A percentile compares a stretch with the other conserved stretches of the same genome.
Conservation (phyloP, 805 yeast species). For the Osmozyma mogii region DNA sequence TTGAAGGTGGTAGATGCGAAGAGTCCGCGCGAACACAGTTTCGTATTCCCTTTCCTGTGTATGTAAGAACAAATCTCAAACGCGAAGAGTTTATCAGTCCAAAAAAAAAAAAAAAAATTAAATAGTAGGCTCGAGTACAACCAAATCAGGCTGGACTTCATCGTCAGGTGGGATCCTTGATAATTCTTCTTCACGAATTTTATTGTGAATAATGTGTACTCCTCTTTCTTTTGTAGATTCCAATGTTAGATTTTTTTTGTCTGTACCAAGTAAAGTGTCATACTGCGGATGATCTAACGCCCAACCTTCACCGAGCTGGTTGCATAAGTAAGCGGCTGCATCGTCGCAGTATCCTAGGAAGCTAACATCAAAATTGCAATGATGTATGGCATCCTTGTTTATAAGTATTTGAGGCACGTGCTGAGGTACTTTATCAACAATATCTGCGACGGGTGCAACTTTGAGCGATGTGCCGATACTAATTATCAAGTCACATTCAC, state of each 20-base stretch:
- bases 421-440: conserved; percentile 66
- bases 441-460: conserved; percentile 87
- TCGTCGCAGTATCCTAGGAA: conserved; percentile 80
- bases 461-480: conserved; percentile 88
- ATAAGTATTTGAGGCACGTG: conserved; percentile 77
- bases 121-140: conserved; percentile 9
- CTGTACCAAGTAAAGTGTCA: conserved; percentile 8
- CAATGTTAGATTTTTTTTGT: conserved; percentile 5
- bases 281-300: conserved; percentile 23
- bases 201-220: conserved; percentile 4
- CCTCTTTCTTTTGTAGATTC: conserved; percentile 4
- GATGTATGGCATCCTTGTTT: conserved; percentile 67
- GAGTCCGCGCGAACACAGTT: no score
- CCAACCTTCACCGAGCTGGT: conserved; percentile 26
- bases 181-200: conserved; percentile 3
- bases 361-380: conserved; percentile 71
- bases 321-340: conserved; percentile 53
- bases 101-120: no score
- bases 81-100: no score
- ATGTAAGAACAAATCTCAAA: no score
- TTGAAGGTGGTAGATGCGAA: no score
- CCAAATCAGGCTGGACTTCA: conserved; percentile 9
- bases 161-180: conserved; percentile 1
- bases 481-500: conserved; percentile 66
- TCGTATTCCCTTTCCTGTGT: no score